Conservation (phyloP, 768 basidiomycete genomes). For the Rhodotorula sphaerocarpa region DNA sequence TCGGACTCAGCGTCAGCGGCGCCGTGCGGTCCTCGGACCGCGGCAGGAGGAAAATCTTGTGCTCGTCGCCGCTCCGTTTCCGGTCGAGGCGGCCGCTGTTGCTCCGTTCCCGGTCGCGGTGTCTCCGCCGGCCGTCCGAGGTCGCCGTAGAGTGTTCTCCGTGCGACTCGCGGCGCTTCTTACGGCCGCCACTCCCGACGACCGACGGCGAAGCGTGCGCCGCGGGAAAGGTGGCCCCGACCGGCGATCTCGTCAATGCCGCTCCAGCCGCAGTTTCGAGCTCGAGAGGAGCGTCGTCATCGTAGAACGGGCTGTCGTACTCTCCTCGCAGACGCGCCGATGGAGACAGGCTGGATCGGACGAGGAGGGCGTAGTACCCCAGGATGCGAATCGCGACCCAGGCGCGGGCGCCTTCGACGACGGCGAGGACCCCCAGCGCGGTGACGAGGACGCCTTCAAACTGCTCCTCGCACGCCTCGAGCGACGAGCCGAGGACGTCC, state of each 20-base stretch:
- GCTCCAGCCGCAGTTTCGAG: not conserved
- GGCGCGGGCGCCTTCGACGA: conserved; percentile 6
- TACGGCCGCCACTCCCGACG: no score
- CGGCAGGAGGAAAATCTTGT: conserved; percentile 23
- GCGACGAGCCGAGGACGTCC: conserved; percentile 19
- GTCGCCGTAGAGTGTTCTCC: no score
- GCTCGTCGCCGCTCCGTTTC: not conserved
- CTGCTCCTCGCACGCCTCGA: conserved; percentile 29
- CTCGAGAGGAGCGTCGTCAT: conserved; percentile 16
- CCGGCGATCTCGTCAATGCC: not conserved
- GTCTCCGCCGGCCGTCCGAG: no score
- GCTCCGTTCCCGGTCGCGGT: not conserved
- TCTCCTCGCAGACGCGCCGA: not conserved
- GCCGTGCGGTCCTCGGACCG: not conserved
- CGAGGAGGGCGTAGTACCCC: conserved; percentile 3
- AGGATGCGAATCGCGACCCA: conserved; percentile 3
- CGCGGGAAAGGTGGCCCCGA: not conserved
- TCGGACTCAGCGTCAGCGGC: no score
- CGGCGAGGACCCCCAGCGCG: not conserved
- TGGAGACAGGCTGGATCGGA: not conserved
- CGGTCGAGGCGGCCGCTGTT: not conserved
- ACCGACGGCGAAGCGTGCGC: no score
- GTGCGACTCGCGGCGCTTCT: not conserved
- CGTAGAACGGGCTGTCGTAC: not conserved
- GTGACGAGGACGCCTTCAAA: conserved; percentile 16